Conservation (phyloP, 129 eudicot genomes). For the Escallonia herrerae region DNA sequence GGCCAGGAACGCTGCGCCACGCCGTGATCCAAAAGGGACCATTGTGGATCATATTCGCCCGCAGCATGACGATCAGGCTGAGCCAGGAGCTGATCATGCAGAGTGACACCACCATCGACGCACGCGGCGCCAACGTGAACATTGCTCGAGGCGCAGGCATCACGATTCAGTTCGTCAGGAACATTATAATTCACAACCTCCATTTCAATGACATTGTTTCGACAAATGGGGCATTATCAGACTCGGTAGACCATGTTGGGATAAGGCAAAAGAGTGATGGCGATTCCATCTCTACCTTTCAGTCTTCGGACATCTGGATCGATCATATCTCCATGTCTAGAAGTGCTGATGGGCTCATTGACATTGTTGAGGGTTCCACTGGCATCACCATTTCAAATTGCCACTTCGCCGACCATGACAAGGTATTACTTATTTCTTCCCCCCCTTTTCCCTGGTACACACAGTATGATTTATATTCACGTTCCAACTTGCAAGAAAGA, state of each 20-base stretch:
- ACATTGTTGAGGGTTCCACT: slow-evolving; percentile 7
- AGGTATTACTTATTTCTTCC: slow-evolving; percentile 2
- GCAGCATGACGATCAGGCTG: slow-evolving; percentile 20
- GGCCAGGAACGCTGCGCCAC: slow-evolving; percentile 27
- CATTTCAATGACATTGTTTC: slow-evolving; percentile 6
- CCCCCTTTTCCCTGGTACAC: too few relatives aligned
- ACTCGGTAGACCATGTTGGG: slow-evolving; percentile 11
- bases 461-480: too few relatives aligned
- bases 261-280: not conserved
- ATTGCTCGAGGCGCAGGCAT: slow-evolving; percentile 25
- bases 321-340: slow-evolving; percentile 12
- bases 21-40: slow-evolving; percentile 15
- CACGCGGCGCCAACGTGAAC: slow-evolving; percentile 21
- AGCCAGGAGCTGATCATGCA: slow-evolving; percentile 18
- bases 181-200: slow-evolving; percentile 21
- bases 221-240: slow-evolving; percentile 9
- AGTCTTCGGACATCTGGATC: slow-evolving; percentile 11
- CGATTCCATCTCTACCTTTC: slow-evolving; percentile 11
- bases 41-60: slow-evolving; percentile 21
- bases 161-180: slow-evolving; percentile 13
- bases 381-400: slow-evolving; percentile 17
- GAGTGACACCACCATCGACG: slow-evolving; percentile 31
- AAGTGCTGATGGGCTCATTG: slow-evolving; percentile 9
- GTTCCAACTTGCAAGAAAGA: too few relatives aligned
- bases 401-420: slow-evolving; percentile 13